Base-by-base conservation (phyloP, 495 filamentous ascomycete genomes). In the Melanomma pulvis-pyrius region DNA sequence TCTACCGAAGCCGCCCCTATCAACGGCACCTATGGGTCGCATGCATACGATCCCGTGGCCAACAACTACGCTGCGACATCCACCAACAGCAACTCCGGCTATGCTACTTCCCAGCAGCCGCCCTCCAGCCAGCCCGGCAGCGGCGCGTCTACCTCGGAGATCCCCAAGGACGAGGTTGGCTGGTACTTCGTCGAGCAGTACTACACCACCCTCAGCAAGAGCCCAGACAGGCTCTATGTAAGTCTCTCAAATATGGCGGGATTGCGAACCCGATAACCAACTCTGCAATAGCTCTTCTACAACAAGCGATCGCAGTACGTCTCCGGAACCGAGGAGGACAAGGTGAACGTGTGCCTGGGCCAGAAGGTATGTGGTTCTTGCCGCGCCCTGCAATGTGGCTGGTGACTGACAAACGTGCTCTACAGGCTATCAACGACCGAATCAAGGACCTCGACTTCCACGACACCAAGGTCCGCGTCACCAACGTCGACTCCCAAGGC, bases 121-220 rank as follows among this genome's bases (percentile, higher is more conserved):
- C 39, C 56, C n/a, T 25, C 56, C 49, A 52, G 64, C 47, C 48
- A 63, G 46, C 19, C 46, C 25, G 39, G 17, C 34, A 48, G 9
- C 53, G 21, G 41, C 60, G 52, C 59, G 52, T 52, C 63, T 59
- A 69, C 63, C 48, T 46, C 57, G 54, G 54, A 68, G 28, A 72
- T 78, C 24, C 71, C 78, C 48, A 96, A 94, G 77, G 91, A 93
- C 77, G 92, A 98, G 79, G 90, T 98, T 56, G 94, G 92, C 71
- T 98, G 94, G 94, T 97, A 92, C 78, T 98, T 98, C 69, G 94
- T 98, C 34, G 96, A 98, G 83, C 92, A 96, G 75, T 98, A 96
- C 82, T 98, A 98, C 78, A 98, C 92, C 66, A 98, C 91, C 67
- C 83, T 98, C 72, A 96, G 92, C 86, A 91, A 92, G 75, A 89